Evolutionary conservation across 2,329 filamentous ascomycete species (phyloP).

Genomic region (Colletotrichum higginsianum): DNA sequence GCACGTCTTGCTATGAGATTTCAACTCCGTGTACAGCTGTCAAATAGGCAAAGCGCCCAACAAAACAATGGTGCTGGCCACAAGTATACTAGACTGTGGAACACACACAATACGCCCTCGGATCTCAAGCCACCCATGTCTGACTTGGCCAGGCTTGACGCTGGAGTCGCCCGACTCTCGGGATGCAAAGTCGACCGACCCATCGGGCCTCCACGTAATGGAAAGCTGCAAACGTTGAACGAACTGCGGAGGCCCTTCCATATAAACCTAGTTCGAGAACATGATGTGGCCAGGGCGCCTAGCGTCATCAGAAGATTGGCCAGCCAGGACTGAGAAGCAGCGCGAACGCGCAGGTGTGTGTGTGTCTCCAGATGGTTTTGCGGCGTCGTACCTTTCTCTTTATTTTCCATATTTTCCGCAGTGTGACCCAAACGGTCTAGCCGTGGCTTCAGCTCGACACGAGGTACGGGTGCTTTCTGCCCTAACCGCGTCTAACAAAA

Average conservation of each 20-base stretch:
- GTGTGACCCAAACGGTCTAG: neutral
- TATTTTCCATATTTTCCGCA: slow-evolving; percentile 1
- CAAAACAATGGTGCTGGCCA: neutral
- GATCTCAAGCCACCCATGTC: too few species aligned
- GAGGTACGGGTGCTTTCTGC: neutral
- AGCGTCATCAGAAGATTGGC: slow-evolving; percentile 10
- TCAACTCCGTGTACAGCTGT: slow-evolving; percentile 1
- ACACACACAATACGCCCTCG: neutral
- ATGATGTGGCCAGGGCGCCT: slow-evolving; percentile 11
- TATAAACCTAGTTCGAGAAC: neutral
- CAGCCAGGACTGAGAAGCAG: slow-evolving; percentile 17
- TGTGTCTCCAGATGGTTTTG: neutral
- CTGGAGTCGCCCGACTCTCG: neutral
- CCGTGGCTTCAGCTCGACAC: neutral
- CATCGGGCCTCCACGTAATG: neutral
- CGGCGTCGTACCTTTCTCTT: neutral
- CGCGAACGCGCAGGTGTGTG: neutral
- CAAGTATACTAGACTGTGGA: neutral
- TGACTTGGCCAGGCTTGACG: neutral
- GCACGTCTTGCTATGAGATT: slow-evolving; percentile 25
- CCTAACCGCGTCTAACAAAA: neutral
- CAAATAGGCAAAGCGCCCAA: slow-evolving; percentile 23
- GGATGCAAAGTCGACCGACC: neutral
- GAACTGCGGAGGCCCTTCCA: neutral
- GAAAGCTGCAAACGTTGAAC: slow-evolving; percentile 18